phyloP scores from a whole-genome alignment of 163 green algal species.

The Scenedesmus sp. region DNA sequence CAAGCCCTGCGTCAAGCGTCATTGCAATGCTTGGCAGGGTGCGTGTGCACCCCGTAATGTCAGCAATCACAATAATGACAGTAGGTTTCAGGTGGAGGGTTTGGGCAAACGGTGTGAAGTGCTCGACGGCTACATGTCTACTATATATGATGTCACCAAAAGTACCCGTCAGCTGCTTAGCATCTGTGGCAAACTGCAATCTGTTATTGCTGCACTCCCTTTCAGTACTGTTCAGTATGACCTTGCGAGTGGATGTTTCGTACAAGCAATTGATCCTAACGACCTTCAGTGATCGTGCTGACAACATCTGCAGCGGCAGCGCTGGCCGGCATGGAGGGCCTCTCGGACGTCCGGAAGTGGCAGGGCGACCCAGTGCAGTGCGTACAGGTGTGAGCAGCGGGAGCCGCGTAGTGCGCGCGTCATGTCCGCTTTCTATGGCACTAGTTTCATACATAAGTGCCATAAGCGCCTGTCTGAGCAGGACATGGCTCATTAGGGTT shows the following conservation, averaged over 20 bases:
- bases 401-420: neutral
- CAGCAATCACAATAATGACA: too few species aligned
- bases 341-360: neutral
- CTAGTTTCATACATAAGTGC: neutral
- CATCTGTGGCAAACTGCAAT: too few species aligned
- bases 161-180: too few species aligned
- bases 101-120: too few species aligned
- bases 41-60: too few species aligned
- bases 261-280: neutral
- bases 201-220: too few species aligned
- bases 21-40: too few species aligned
- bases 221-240: too few species aligned
- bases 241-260: neutral
- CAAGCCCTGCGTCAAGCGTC: too few species aligned
- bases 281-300: neutral
- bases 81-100: too few species aligned
- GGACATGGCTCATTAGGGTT: neutral
- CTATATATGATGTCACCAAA: too few species aligned
- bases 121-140: too few species aligned
- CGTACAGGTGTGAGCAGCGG: neutral
- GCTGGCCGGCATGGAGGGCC: neutral
- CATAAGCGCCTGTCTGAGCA: neutral
- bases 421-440: neutral
- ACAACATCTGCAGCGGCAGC: neutral
- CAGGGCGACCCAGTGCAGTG: neutral